A percentile compares a stretch with the other conserved stretches of the same genome.
Conservation (phyloP, 1,284 basidiomycete genomes). For the Melampsora larici-populina region DNA sequence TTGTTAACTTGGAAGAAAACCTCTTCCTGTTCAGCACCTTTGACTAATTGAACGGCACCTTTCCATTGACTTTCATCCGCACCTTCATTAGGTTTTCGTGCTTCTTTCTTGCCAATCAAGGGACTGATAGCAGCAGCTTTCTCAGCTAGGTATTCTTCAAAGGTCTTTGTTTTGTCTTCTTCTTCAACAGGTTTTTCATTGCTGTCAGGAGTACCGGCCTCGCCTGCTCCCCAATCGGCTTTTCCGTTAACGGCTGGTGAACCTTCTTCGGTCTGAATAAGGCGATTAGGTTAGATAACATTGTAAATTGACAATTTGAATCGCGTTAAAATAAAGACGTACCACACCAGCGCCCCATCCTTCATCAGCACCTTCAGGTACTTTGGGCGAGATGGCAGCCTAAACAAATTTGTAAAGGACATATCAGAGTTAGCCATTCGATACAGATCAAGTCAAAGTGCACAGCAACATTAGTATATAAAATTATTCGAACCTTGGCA, state of each 20-base stretch:
- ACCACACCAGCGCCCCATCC: constrained; percentile 16
- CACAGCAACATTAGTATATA: neutral
- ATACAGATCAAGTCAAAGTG: neutral
- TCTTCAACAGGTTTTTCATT: constrained; percentile 30
- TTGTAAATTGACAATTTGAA: no score
- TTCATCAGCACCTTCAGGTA: constrained; percentile 15
- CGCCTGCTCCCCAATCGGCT: neutral
- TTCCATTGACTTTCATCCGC: constrained; percentile 40
- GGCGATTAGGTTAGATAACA: neutral
- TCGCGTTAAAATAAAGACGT: no score
- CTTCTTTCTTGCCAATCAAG: constrained; percentile 30
- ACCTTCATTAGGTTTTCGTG: constrained; percentile 41
- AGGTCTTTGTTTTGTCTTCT: constrained; percentile 42
- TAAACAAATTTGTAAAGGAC: neutral
- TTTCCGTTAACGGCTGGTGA: constrained; percentile 31
- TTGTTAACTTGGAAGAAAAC: constrained; percentile 37
- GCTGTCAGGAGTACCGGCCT: neutral
- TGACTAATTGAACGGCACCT: constrained; percentile 34
- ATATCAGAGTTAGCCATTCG: neutral
- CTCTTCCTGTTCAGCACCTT: constrained; percentile 38
- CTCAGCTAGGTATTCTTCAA: constrained; percentile 42
- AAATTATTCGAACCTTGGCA: constrained; percentile 3
- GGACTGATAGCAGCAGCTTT: constrained; percentile 21
- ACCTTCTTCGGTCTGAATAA: constrained; percentile 9
- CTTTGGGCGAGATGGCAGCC: constrained; percentile 29